Evolutionary conservation across 78 protist genomes (phyloP).

Genomic region (Anaeramoeba ignava): DNA sequence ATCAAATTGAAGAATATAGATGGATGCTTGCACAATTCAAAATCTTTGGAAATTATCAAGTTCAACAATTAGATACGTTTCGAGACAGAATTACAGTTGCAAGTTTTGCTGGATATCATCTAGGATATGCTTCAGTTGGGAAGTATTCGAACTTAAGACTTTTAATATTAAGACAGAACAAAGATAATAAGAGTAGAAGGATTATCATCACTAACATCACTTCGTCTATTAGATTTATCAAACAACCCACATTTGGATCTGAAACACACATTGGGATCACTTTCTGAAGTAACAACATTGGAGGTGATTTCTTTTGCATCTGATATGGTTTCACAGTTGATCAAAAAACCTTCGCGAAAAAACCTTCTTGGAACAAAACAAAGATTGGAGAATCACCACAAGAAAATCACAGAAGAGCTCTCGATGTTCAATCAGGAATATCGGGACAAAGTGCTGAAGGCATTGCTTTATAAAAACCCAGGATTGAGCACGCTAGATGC

Average conservation of each 20-base stretch:
- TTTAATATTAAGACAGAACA: neutral
- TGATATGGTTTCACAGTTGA: too few species aligned
- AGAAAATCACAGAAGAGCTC: too few species aligned
- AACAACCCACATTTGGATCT: neutral
- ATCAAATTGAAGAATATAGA: neutral
- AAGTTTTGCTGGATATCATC: neutral
- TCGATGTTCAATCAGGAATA: neutral
- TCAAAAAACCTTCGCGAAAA: too few species aligned
- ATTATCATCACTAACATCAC: neutral
- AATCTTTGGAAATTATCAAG: neutral
- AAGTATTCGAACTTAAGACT: neutral
- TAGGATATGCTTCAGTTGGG: neutral
- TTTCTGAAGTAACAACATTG: neutral
- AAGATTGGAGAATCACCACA: too few species aligned
- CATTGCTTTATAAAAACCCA: neutral
- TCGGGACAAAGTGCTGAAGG: neutral
- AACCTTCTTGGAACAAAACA: too few species aligned
- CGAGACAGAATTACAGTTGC: neutral
- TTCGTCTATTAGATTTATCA: neutral
- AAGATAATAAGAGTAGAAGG: neutral
- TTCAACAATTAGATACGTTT: neutral
- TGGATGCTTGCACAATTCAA: neutral
- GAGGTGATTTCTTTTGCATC: neutral
- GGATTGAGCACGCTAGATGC: neutral
- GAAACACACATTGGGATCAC: neutral